A percentile compares a stretch with the other conserved stretches of the same genome.
Evolutionary conservation across 2,329 filamentous ascomycete species (phyloP).

Genomic region (Ophiostoma novo-ulmi): DNA sequence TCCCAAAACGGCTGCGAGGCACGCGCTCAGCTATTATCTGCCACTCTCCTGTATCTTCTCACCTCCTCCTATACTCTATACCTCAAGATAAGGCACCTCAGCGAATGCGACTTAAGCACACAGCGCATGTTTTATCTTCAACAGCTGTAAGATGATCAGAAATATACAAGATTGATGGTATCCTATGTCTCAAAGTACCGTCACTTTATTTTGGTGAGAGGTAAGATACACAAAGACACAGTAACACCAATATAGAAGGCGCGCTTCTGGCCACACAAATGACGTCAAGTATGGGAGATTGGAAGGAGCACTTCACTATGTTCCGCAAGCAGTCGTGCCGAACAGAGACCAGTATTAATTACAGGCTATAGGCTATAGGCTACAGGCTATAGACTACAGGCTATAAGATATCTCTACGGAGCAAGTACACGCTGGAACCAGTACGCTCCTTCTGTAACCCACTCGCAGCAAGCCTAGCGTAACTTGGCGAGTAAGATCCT

Average conservation of each 20-base stretch:
- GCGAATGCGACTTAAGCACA: too few species aligned
- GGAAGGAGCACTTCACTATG: slow-evolving; percentile 2
- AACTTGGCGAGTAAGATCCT: slow-evolving; percentile 15
- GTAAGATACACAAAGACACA: neutral
- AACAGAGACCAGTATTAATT: too few species aligned
- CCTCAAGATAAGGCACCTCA: neutral
- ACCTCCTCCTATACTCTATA: neutral
- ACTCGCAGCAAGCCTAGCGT: slow-evolving; percentile 18
- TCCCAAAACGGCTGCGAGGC: neutral
- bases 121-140: too few species aligned
- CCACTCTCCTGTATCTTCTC: neutral
- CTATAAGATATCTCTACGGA: neutral
- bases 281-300: neutral
- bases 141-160: too few species aligned
- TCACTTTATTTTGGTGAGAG: neutral
- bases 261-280: neutral
- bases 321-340: neutral
- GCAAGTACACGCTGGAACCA: neutral
- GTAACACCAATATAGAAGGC: neutral
- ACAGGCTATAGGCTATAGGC: too few species aligned
- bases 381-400: too few species aligned
- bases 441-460: neutral
- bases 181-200: neutral
- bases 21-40: neutral
- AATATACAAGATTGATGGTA: too few species aligned